Base-by-base conservation (phyloP, 2,329 filamentous ascomycete genomes). In the Epichloe baconii region DNA sequence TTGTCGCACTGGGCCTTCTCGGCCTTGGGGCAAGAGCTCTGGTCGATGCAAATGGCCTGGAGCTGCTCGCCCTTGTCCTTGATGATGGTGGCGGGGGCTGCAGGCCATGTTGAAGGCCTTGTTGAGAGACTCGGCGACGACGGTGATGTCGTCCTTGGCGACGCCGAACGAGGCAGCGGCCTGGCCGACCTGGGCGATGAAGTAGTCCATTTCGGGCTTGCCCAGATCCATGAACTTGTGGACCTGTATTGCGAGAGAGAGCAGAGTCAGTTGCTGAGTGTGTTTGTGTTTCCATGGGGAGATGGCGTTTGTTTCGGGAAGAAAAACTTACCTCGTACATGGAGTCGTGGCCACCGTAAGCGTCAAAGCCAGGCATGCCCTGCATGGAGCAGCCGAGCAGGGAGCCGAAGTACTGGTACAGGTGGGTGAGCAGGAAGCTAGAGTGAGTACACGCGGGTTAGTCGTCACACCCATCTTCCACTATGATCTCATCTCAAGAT, bases 151-250 rank as follows among this genome's bases (percentile, higher is more conserved):
- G 3, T 67, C 68, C 12, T 70, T 57, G n/a, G 74, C 67, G 42
- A 82, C 77, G 41, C 80, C 80, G 56, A 82, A 80, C 1, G 77
- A 80, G 38, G 71, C 66, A 6, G 75, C 78, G 5, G 79, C 69
- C 12, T 79, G 62, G 31, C 70, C 77, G 51, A 83, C 75, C 63
- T 82, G 78, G 43, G 68, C 55, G 60, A 81, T 76, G 67, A 83
- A 83, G 67, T 80, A 82, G 34, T 69, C 71, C 40, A 79, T 62
- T 60, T 82, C 70, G 50, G 65, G 62, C 31, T 65, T 59, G 58
- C 73, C 66, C 44, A 82, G 71, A 52, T 68, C 69, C 80, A 83
- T 83, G 68, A 77, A 80, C 61, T 76, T 76, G 68, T 81, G 78
- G 0, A 76, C 72, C 44, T 73, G 44, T n/a, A 8, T 26, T 8